Conservation (phyloP, 257 asterid genomes). For the Plantago major region DNA sequence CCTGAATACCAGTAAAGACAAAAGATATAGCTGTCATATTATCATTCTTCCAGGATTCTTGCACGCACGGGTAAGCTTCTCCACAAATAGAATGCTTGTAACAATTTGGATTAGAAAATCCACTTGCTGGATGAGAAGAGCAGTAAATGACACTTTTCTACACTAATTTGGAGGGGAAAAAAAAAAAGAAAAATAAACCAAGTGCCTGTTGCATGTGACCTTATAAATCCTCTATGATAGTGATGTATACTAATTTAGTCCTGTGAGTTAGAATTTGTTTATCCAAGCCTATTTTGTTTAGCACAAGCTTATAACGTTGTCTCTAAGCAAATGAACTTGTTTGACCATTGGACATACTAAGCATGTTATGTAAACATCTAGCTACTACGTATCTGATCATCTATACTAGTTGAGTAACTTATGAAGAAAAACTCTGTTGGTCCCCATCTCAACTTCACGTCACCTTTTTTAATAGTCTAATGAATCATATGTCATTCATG, state of each 20-base stretch:
- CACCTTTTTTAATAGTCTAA: too few species aligned
- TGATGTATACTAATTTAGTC: not conserved
- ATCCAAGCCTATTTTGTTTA: too few species aligned
- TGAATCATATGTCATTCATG: too few species aligned
- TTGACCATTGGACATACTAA: too few species aligned
- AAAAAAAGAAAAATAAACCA: not conserved
- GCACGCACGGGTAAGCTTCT: constrained; percentile 30
- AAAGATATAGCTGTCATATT: constrained; percentile 23
- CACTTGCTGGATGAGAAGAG: constrained; percentile 28
- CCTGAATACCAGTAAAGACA: constrained; percentile 15
- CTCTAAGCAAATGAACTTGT: too few species aligned
- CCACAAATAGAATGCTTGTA: constrained; percentile 18
- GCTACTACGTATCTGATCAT: too few species aligned
- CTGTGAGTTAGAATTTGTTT: too few species aligned
- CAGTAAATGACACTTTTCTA: constrained; percentile 20
- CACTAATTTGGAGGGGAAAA: not conserved
- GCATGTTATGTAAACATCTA: too few species aligned
- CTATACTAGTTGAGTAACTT: too few species aligned
- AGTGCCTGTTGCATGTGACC: constrained; percentile 22
- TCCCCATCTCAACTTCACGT: too few species aligned
- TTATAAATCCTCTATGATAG: not conserved
- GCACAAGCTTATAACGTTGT: too few species aligned
- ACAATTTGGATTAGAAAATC: constrained; percentile 15
- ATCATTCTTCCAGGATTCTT: constrained; percentile 21
- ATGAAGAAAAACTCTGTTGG: too few species aligned